These are phyloP conservation scores for Bimuria novae-zelandiae DNA, from an alignment of 2,329 filamentous ascomycete genomes.

Conservation along the genomic window DNA sequence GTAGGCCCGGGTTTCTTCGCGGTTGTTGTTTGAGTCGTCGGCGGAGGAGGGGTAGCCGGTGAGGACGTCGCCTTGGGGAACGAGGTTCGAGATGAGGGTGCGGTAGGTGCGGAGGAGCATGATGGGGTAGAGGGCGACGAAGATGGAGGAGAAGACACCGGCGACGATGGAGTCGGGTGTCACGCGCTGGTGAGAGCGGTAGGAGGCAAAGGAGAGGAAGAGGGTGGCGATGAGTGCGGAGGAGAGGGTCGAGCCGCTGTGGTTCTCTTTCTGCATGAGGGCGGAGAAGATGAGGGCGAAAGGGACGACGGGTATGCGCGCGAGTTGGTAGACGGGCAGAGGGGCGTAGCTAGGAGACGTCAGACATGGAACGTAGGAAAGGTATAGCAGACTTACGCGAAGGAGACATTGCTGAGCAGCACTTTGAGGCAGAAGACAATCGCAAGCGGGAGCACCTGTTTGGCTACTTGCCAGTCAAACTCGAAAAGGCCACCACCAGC, in stretches of 20 bases:
- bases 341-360: slow-evolving; percentile 51
- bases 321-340: slow-evolving; percentile 57
- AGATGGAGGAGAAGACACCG: slow-evolving; percentile 57
- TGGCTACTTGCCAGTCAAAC: slow-evolving; percentile 54
- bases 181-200: slow-evolving; percentile 52
- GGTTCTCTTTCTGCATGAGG: slow-evolving; percentile 51
- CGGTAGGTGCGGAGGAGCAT: slow-evolving; percentile 57
- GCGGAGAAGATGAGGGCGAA: slow-evolving; percentile 56
- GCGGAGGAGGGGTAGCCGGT: slow-evolving; percentile 42
- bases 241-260: slow-evolving; percentile 55
- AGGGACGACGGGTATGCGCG: slow-evolving; percentile 57
- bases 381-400: slow-evolving; percentile 48
- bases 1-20: slow-evolving; percentile 56
- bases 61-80: slow-evolving; percentile 52
- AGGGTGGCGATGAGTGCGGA: slow-evolving; percentile 57
- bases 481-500: slow-evolving; percentile 60
- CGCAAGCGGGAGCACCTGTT: slow-evolving; percentile 55
- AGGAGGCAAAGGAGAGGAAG: slow-evolving; percentile 55
- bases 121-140: slow-evolving; percentile 58
- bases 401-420: slow-evolving; percentile 59
- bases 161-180: slow-evolving; percentile 58
- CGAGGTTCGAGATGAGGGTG: slow-evolving; percentile 50
- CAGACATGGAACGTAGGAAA: not conserved
- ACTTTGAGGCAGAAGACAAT: slow-evolving; percentile 57
- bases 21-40: slow-evolving; percentile 38